These are phyloP conservation scores for Penicillium aurantiogriseum DNA, from an alignment of 2,329 filamentous ascomycete species.

Conservation along the genomic window DNA sequence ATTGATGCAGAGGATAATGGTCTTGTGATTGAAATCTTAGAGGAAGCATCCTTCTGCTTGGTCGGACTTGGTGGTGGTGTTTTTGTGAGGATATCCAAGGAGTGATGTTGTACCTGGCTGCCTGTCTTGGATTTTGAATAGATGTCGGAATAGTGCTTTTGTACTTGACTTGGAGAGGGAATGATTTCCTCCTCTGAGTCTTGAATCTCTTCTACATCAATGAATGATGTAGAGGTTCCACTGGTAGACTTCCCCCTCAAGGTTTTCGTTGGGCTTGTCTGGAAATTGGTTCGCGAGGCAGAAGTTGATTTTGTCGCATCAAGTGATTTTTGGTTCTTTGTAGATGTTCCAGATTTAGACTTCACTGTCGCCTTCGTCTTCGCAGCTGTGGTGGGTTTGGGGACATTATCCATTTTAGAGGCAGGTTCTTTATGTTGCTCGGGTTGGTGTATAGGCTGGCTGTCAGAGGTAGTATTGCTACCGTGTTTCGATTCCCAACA, in stretches of 20 bases:
- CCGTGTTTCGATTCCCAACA: constrained; percentile 66
- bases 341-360: constrained; percentile 2
- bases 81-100: constrained; percentile 17
- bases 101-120: not conserved
- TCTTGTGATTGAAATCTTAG: constrained; percentile 11
- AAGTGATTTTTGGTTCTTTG: not conserved
- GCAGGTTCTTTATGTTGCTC: not conserved
- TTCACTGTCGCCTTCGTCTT: constrained; percentile 15
- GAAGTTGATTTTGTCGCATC: not conserved
- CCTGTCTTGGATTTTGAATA: constrained; percentile 3
- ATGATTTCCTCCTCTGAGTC: constrained; percentile 38
- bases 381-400: not conserved
- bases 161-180: constrained; percentile 31
- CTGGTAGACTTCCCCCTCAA: not conserved
- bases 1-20: not conserved
- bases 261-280: not conserved
- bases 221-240: constrained; percentile 15
- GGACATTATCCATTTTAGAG: not conserved
- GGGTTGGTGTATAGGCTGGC: not conserved
- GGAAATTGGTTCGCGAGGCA: not conserved
- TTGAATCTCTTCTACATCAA: constrained; percentile 38
- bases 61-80: constrained; percentile 8
- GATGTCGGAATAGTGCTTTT: constrained; percentile 17
- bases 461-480: constrained; percentile 8
- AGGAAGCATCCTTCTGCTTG: constrained; percentile 12